Evolutionary conservation across 495 filamentous ascomycete genomes (phyloP), one percentile per base, ranked within the genome.

Genomic region (Pseudomonodictys pantanalensis): DNA sequence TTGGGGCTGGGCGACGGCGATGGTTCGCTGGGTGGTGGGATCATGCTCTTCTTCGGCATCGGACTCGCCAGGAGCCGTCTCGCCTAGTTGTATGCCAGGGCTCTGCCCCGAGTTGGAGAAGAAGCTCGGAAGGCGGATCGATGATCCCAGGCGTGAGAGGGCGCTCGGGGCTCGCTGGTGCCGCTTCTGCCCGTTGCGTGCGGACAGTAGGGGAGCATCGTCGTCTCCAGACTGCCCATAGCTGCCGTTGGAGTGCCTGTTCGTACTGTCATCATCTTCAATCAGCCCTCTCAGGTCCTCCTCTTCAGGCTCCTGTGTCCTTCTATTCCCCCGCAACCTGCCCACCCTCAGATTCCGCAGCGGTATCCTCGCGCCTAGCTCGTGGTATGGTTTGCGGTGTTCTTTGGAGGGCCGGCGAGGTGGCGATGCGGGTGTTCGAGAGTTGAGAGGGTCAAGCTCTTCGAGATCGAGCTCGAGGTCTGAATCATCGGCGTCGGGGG

Each of bases 401-500:
- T 61, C 52, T 41, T 64, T 57, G 5, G 62, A 62, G 4, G 35
- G 52, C 1, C 61, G 56, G 22, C 56, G 55, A 11, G 64, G 48
- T 6, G 55, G 62, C 9, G 60, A 46, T n/a, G 56, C 12, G 17
- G 56, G 39, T 18, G 55, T n/a, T 9, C 30, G 29, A 12, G 59
- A 66, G 30, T 47, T 48, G 8, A 67, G 29, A 17, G 74, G 74
- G 44, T 75, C 74, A 28, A 75, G 71, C 52, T 75, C 74, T 35
- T 75, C 73, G 53, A 72, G 60, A 53, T 74, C 72, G 42, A 69
- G 66, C 38, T 74, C 72, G 38, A 64, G 54, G 65, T 75, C 72
- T 49, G 67, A 67, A 32, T 65, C 52, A 46, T 54, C 39, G 25
- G 64, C 57, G 62, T 69, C 60, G 28, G 65, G 68, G 12, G 68